phyloP scores from a whole-genome alignment of 805 yeast species.

The Kuraishia ogatae region DNA sequence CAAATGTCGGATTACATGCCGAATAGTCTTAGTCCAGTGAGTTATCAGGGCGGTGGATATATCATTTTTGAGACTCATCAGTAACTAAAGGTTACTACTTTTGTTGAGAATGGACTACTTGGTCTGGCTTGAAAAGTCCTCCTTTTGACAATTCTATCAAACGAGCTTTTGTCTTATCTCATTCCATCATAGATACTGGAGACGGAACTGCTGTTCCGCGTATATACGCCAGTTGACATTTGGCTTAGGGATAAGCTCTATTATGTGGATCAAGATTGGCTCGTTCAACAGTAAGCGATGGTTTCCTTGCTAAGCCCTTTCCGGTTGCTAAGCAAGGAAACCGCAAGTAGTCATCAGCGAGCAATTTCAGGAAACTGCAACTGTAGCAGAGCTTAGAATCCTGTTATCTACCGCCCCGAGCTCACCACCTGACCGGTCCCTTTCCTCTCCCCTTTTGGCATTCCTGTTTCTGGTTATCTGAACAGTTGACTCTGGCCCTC shows the following conservation, averaged over 20 bases:
- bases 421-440: background rate
- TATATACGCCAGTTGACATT: background rate
- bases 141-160: no score
- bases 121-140: no score
- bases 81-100: no score
- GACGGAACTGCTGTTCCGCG: background rate
- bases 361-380: no score
- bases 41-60: no score
- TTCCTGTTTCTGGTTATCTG: background rate
- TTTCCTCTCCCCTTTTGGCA: background rate
- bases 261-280: background rate
- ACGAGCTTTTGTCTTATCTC: background rate
- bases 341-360: background rate
- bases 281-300: background rate
- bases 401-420: no score
- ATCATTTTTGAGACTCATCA: no score
- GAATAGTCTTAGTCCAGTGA: background rate
- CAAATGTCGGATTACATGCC: background rate
- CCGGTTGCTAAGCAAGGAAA: background rate
- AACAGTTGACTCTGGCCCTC: background rate
- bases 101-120: no score
- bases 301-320: background rate
- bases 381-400: no score
- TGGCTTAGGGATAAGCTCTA: background rate
- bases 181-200: background rate